Conservation (phyloP, 208 protist species). For the Acanthamoeba lenticulata region DNA sequence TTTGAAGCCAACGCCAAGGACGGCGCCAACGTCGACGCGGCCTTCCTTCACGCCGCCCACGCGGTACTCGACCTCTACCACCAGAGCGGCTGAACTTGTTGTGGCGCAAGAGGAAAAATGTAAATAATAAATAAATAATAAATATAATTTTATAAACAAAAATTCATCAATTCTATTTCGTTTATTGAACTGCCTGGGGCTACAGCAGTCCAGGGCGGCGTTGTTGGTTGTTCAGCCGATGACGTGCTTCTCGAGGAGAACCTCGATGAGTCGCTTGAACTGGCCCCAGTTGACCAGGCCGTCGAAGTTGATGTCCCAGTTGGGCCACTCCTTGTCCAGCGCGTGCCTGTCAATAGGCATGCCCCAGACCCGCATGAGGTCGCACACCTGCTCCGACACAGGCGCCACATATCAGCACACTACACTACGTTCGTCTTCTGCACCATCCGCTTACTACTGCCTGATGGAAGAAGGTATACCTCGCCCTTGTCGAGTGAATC, state of each 20-base stretch:
- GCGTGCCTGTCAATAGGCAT: not conserved
- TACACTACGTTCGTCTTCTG: not conserved
- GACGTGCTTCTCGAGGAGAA: not conserved
- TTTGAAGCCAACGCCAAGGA: slow-evolving; percentile 10
- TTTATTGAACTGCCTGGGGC: not conserved
- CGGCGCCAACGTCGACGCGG: not conserved
- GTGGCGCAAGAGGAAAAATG: too few relatives aligned
- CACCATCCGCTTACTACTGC: not conserved
- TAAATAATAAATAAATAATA: not conserved
- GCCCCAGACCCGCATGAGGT: not conserved
- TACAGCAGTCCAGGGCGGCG: too few relatives aligned
- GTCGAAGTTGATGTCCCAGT: slow-evolving; percentile 8
- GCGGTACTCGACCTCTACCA: not conserved
- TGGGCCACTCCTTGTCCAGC: slow-evolving; percentile 46
- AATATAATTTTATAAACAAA: too few relatives aligned
- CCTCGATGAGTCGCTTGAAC: not conserved
- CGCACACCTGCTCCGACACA: not conserved
- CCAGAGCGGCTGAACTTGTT: not conserved
- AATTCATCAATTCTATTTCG: not conserved
- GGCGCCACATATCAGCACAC: not conserved
- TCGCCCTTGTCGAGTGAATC: not conserved
- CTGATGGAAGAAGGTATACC: too few relatives aligned
- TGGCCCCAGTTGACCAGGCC: not conserved
- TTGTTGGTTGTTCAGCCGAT: too few relatives aligned
- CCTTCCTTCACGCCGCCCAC: slow-evolving; percentile 6